A percentile compares a stretch with the other conserved stretches of the same genome.
Evolutionary conservation across 306 rosid genomes (phyloP).

Genomic region (Nissolia schottii): DNA sequence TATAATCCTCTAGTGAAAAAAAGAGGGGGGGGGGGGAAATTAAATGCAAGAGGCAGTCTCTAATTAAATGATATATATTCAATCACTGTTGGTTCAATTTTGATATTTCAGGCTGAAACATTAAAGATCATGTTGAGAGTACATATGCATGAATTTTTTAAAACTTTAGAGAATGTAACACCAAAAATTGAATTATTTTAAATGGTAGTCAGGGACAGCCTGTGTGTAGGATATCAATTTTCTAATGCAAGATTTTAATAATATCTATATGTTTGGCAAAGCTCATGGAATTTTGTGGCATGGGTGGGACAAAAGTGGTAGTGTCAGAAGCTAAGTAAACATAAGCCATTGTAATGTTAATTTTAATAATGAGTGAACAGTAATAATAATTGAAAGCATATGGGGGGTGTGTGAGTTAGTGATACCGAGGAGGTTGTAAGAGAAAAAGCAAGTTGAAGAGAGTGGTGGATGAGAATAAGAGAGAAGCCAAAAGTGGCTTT

Average conservation of each 20-base stretch:
- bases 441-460: slow-evolving; percentile 26
- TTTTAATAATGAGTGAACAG: background rate
- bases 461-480: background rate
- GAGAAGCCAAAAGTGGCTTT: slow-evolving; percentile 38
- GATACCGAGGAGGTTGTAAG: slow-evolving; percentile 32
- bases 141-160: background rate
- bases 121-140: slow-evolving; percentile 25
- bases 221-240: slow-evolving; percentile 22
- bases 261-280: slow-evolving; percentile 17
- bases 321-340: slow-evolving; percentile 41
- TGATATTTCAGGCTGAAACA: no score
- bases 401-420: background rate
- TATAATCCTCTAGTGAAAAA: background rate
- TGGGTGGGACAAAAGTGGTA: slow-evolving; percentile 33
- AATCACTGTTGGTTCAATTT: background rate
- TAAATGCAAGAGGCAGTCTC: background rate
- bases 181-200: background rate
- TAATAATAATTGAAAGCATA: background rate
- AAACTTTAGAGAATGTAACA: background rate
- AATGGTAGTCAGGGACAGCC: slow-evolving; percentile 23
- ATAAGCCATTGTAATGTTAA: background rate
- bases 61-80: background rate
- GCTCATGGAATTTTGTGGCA: slow-evolving; percentile 34
- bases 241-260: background rate
- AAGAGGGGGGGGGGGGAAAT: background rate